A percentile compares a stretch with the other conserved stretches of the same genome.
These are phyloP conservation scores for Incumbomyces delicatus DNA, from an alignment of 2,329 filamentous ascomycete genomes.

Conservation along the genomic window DNA sequence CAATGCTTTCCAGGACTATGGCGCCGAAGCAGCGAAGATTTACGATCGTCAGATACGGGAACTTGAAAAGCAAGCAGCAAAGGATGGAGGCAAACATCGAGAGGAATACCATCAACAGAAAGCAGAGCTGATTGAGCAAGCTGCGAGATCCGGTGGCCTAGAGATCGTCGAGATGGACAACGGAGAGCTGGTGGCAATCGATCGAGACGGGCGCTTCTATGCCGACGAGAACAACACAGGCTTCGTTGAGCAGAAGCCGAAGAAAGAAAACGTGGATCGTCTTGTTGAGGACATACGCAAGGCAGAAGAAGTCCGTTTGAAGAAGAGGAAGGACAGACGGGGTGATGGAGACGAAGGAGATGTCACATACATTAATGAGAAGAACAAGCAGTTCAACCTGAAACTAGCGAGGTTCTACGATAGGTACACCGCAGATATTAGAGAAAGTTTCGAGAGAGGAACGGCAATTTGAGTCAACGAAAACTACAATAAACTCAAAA, in stretches of 20 bases:
- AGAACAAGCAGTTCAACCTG: slow-evolving; percentile 99
- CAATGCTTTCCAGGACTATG: slow-evolving; percentile 83
- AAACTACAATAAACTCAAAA: no score
- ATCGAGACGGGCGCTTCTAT: slow-evolving; percentile 84
- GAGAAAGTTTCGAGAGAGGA: slow-evolving; percentile 93
- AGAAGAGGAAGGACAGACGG: slow-evolving; percentile 74
- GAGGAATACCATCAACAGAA: slow-evolving; percentile 63
- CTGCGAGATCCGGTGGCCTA: slow-evolving; percentile 72
- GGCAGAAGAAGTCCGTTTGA: slow-evolving; percentile 75
- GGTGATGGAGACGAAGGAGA: slow-evolving; percentile 73
- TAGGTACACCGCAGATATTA: slow-evolving; percentile 94
- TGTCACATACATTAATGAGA: slow-evolving; percentile 98
- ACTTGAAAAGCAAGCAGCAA: slow-evolving; percentile 47
- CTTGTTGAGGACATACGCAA: slow-evolving; percentile 78
- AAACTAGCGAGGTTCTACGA: slow-evolving; percentile 95
- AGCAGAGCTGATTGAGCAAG: slow-evolving; percentile 71
- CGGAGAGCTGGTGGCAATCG: slow-evolving; percentile 87
- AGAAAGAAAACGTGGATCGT: slow-evolving; percentile 76
- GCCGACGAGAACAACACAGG: slow-evolving; percentile 73
- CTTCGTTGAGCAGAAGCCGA: slow-evolving; percentile 77
- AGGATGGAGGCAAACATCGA: slow-evolving; percentile 39
- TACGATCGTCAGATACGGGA: slow-evolving; percentile 85
- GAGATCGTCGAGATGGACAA: slow-evolving; percentile 94
- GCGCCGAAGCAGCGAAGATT: slow-evolving; percentile 76
- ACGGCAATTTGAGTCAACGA: slow-evolving; percentile 64